phyloP scores from a whole-genome alignment of 495 filamentous ascomycete genomes.

The Venustampulla echinocandica region DNA sequence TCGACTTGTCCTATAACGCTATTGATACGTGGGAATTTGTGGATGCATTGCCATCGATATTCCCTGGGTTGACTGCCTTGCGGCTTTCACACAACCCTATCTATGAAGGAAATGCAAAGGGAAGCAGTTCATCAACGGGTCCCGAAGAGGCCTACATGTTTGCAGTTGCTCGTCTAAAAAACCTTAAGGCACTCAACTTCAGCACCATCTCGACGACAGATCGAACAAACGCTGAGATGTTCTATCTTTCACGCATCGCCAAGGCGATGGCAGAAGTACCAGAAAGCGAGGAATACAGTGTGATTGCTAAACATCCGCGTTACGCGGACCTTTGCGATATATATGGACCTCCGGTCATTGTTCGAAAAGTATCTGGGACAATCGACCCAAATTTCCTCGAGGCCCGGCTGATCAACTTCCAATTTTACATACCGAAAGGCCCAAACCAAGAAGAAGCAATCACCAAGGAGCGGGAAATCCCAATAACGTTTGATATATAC shows the following conservation, averaged over 20 bases:
- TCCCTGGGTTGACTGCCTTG: slow-evolving; percentile 64
- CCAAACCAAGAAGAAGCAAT: slow-evolving; percentile 16
- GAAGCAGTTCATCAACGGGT: slow-evolving; percentile 24
- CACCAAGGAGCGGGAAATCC: slow-evolving; percentile 46
- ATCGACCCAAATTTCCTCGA: slow-evolving; percentile 63
- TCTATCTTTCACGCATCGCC: slow-evolving; percentile 76
- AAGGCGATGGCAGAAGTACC: slow-evolving; percentile 58
- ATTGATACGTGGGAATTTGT: slow-evolving; percentile 64
- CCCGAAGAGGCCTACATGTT: slow-evolving; percentile 80
- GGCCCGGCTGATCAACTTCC: slow-evolving; percentile 58
- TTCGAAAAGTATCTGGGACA: slow-evolving; percentile 31
- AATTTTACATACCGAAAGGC: slow-evolving; percentile 40
- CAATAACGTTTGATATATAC: slow-evolving; percentile 70
- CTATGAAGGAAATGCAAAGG: slow-evolving; percentile 48
- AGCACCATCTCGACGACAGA: slow-evolving; percentile 62
- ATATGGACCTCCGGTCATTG: slow-evolving; percentile 58
- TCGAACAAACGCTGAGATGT: slow-evolving; percentile 79
- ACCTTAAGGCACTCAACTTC: slow-evolving; percentile 67
- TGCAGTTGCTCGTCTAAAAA: slow-evolving; percentile 64
- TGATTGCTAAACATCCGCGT: slow-evolving; percentile 54
- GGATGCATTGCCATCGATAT: slow-evolving; percentile 50
- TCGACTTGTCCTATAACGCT: slow-evolving; percentile 75
- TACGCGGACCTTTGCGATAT: slow-evolving; percentile 63
- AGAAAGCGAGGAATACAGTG: slow-evolving; percentile 39
- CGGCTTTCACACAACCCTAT: slow-evolving; percentile 81